Evolutionary conservation across 805 yeast genomes (phyloP), one percentile per base, ranked within the genome.

Genomic region (Schwanniomyces polymorphus): DNA sequence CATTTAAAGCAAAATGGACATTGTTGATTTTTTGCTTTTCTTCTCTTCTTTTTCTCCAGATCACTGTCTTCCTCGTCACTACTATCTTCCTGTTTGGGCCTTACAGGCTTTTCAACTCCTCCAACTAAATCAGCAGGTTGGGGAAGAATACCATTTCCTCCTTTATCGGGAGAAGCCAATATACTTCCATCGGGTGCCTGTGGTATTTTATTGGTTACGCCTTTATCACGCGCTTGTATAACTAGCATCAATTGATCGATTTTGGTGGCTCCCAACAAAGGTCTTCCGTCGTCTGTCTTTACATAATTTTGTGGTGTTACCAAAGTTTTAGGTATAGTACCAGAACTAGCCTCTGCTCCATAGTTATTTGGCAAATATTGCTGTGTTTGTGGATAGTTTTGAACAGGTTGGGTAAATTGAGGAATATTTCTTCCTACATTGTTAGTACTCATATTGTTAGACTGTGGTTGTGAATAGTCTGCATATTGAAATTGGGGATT

Each of bases 221-320:
- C 88, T 53, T 87, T 86, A 49, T 86, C 87, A 43, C 96, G 77
- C 0, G 97, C 96, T 64, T 91, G 96, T 45, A 91, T 86, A 33
- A 90, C 88, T 42, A 91, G 74, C 97, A 91, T 90, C 58, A 91
- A 71, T 58, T 86, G 95, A 67, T 91, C 98, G 25, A 91, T 88
- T 60, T 88, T 88, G 0, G 97, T 91, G 3, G 91, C 90, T 1
- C 97, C 97, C 5, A 89, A 64, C 18, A 85, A 68, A 3, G 91
- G 89, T 43, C 88, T 68, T 1, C 86, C 85, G 54, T 84, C 88
- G 39, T 83, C 87, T 2, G 79, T 59, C 40, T 71, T 72, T 17
- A 70, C 67, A 40, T 74, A 65, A 42, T 76, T 79, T 47, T 74
- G 79, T 0, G 76, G 78, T 7, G 81, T 70, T 16, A 78, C 73